phyloP scores from a whole-genome alignment of 768 basidiomycete species.

The Leucosporidium creatinivorum region DNA sequence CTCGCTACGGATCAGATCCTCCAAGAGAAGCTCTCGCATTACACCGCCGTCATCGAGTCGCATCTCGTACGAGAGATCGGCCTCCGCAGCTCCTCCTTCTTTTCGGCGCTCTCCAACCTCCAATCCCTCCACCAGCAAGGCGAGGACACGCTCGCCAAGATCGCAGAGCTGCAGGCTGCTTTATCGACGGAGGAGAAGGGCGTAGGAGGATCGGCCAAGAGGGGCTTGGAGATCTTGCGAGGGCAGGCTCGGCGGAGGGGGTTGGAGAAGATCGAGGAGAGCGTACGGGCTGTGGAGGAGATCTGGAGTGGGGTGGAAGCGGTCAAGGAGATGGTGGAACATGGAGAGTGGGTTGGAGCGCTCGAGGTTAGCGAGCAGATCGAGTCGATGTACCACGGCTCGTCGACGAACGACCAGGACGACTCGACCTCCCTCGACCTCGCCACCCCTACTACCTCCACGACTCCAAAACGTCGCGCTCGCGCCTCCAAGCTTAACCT shows the following conservation, averaged over 20 bases:
- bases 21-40: conserved; percentile 81
- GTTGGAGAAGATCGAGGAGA: conserved; percentile 47
- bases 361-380: conserved; percentile 65
- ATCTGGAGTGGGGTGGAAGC: conserved; percentile 59
- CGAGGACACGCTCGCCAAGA: conserved; percentile 66
- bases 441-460: conserved; percentile 13
- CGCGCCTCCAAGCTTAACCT: conserved; percentile 49
- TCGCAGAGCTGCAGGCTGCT: conserved; percentile 61
- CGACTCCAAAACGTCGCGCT: neutral
- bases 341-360: conserved; percentile 82
- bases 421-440: conserved; percentile 3
- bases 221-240: conserved; percentile 67
- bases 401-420: neutral
- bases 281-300: conserved; percentile 54
- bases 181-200: conserved; percentile 59
- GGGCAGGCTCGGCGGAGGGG: conserved; percentile 50
- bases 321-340: conserved; percentile 72
- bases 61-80: conserved; percentile 91
- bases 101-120: conserved; percentile 87
- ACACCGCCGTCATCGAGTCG: conserved; percentile 87
- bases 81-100: conserved; percentile 84
- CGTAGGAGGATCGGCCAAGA: conserved; percentile 51
- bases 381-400: conserved; percentile 41
- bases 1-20: conserved; percentile 52
- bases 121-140: conserved; percentile 88